Evolutionary conservation across 345 rosid genomes (phyloP).

Genomic region (Orychophragmus violaceus): DNA sequence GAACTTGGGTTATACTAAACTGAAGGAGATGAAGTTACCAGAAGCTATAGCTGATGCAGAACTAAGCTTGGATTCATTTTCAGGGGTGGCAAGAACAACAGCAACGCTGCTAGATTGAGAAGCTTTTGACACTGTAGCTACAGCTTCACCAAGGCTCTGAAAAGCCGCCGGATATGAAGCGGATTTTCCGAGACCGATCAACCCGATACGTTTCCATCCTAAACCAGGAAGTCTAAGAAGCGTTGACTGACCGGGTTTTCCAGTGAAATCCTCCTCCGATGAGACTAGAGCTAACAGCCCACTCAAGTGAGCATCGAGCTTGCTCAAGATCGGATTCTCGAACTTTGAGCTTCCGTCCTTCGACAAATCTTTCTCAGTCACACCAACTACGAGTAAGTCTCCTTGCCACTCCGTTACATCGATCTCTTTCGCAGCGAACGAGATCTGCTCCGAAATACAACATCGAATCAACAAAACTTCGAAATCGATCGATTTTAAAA

Average conservation of each 20-base stretch:
- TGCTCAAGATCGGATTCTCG: slow-evolving; percentile 61
- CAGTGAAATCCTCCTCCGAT: slow-evolving; percentile 80
- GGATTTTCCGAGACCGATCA: slow-evolving; percentile 76
- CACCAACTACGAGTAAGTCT: slow-evolving; percentile 79
- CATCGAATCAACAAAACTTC: not conserved
- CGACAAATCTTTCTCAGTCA: slow-evolving; percentile 73
- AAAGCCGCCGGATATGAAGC: slow-evolving; percentile 48
- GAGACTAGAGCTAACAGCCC: slow-evolving; percentile 73
- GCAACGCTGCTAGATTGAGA: slow-evolving; percentile 60
- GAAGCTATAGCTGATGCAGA: slow-evolving; percentile 77
- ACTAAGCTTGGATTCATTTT: slow-evolving; percentile 47
- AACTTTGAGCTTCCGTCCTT: slow-evolving; percentile 59
- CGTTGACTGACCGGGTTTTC: slow-evolving; percentile 67
- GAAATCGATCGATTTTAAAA: not conserved
- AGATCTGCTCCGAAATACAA: slow-evolving; percentile 36
- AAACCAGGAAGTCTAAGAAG: slow-evolving; percentile 74
- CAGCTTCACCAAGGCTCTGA: slow-evolving; percentile 59
- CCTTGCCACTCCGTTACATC: slow-evolving; percentile 84
- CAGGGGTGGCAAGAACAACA: slow-evolving; percentile 57
- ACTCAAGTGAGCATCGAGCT: slow-evolving; percentile 56
- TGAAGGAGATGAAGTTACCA: slow-evolving; percentile 37
- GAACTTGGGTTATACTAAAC: not conserved
- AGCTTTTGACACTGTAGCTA: slow-evolving; percentile 60
- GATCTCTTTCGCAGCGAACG: slow-evolving; percentile 69
- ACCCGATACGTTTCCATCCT: slow-evolving; percentile 75